These are phyloP conservation scores for Tricholoma flavovirens DNA, from an alignment of 768 basidiomycete genomes.

Conservation along the genomic window DNA sequence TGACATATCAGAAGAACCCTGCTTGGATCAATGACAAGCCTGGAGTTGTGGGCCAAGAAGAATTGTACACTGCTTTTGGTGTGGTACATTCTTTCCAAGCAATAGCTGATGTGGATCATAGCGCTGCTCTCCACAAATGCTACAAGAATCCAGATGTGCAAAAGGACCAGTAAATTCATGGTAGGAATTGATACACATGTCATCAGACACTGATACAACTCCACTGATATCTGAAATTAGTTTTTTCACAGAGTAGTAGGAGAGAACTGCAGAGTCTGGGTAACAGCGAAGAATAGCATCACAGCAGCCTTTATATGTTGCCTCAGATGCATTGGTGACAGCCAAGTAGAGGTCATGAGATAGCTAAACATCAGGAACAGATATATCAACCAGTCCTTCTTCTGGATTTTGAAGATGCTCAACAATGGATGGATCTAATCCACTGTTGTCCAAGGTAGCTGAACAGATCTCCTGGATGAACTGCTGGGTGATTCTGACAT, in stretches of 20 bases:
- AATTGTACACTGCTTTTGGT: background rate
- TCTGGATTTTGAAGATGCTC: background rate
- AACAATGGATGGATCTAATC: background rate
- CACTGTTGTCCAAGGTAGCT: background rate
- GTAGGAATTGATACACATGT: constrained; percentile 24
- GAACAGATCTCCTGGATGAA: background rate
- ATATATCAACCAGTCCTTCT: background rate
- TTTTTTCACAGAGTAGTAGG: constrained; percentile 6
- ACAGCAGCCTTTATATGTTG: constrained; percentile 1
- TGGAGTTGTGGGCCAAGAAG: background rate
- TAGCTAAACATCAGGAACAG: background rate
- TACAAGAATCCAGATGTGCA: constrained; percentile 10
- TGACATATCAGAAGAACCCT: background rate
- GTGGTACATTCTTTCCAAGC: constrained; percentile 4
- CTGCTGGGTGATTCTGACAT: background rate
- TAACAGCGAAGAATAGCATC: constrained; percentile 5
- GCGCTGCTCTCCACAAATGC: background rate
- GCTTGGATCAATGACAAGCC: background rate
- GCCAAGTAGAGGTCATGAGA: background rate
- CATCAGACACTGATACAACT: constrained; percentile 9
- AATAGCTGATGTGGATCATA: background rate
- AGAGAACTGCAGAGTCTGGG: constrained; percentile 2
- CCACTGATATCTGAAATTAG: constrained; percentile 10
- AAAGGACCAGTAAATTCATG: constrained; percentile 19
- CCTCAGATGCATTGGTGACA: constrained; percentile 3